phyloP scores from a whole-genome alignment of 441 rosid species.

The Capsella rubella region DNA sequence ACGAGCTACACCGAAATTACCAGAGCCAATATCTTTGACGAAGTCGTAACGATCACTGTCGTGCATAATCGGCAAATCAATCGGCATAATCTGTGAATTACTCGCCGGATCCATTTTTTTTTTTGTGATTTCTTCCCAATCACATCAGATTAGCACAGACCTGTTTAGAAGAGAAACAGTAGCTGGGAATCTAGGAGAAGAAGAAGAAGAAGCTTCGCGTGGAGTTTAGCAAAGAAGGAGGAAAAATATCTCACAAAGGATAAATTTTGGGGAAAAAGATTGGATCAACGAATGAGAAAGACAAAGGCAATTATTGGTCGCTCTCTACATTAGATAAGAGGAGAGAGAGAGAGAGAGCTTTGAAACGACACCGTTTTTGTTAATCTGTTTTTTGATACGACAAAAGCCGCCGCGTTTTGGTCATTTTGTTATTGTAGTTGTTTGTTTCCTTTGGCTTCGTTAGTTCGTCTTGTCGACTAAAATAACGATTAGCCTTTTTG shows the following conservation, averaged over 20 bases:
- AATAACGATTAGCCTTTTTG: too few species aligned
- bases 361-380: neutral
- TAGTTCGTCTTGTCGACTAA: too few species aligned
- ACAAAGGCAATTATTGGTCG: constrained; percentile 34
- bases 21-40: constrained; percentile 69
- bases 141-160: constrained; percentile 26
- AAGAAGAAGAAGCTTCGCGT: constrained; percentile 25
- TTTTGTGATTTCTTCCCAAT: constrained; percentile 7
- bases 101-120: constrained; percentile 58
- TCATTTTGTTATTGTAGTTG: neutral
- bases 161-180: neutral
- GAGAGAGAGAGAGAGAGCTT: neutral
- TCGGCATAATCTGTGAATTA: constrained; percentile 49
- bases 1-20: constrained; percentile 73
- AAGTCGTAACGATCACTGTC: constrained; percentile 76
- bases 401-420: constrained; percentile 32
- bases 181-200: neutral
- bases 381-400: constrained; percentile 1
- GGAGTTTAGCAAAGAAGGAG: neutral
- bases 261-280: constrained; percentile 27
- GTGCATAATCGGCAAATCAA: constrained; percentile 69
- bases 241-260: constrained; percentile 9
- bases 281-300: constrained; percentile 11
- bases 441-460: too few species aligned
- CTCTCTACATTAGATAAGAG: constrained; percentile 28